These are phyloP conservation scores for Lentinula lateritia DNA, from an alignment of 768 basidiomycete species.

Conservation along the genomic window DNA sequence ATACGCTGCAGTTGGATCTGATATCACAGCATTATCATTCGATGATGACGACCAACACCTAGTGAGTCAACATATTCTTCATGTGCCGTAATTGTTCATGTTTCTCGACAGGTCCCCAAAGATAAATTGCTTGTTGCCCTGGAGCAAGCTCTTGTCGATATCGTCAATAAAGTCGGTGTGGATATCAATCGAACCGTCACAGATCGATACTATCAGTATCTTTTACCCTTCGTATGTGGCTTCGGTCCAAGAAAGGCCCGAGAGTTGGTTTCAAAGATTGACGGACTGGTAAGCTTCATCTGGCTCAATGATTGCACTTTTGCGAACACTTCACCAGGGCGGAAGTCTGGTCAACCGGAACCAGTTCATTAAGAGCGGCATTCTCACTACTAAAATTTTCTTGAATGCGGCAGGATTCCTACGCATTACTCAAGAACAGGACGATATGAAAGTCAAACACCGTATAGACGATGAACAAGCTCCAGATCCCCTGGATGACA, in stretches of 20 bases:
- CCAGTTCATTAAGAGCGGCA: conserved; percentile 76
- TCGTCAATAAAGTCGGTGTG: conserved; percentile 89
- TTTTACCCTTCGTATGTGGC: conserved; percentile 88
- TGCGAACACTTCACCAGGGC: conserved; percentile 45
- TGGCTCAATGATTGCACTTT: background rate
- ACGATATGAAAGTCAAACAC: conserved; percentile 42
- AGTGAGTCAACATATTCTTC: conserved; percentile 30
- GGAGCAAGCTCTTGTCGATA: conserved; percentile 85
- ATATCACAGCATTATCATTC: conserved; percentile 79
- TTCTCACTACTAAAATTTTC: conserved; percentile 85
- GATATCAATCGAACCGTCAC: conserved; percentile 92
- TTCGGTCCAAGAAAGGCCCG: conserved; percentile 94
- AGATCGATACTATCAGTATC: conserved; percentile 82
- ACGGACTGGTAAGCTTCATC: conserved; percentile 50
- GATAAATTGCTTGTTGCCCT: conserved; percentile 80
- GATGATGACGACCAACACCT: conserved; percentile 84
- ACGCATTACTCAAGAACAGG: conserved; percentile 73
- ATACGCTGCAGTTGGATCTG: conserved; percentile 82
- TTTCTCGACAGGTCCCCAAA: conserved; percentile 58
- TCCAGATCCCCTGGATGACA: conserved; percentile 89
- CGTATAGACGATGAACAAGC: conserved; percentile 65
- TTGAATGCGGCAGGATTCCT: conserved; percentile 92
- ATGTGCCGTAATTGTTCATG: conserved; percentile 5
- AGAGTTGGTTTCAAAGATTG: conserved; percentile 75
- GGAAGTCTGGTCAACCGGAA: conserved; percentile 83